Evolutionary conservation across 345 rosid species (phyloP).

Genomic region (Brassica rapa): DNA sequence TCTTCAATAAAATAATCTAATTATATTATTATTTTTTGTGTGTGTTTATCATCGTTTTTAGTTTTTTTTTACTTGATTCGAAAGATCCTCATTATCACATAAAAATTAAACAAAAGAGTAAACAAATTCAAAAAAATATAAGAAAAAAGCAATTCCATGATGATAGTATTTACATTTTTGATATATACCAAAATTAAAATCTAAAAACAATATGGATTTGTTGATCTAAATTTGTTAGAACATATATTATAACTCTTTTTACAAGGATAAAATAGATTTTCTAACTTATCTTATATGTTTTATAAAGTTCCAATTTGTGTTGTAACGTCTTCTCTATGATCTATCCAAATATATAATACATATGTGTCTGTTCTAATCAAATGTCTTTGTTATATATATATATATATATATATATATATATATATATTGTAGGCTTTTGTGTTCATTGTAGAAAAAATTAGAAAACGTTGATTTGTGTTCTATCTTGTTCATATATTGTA

Average conservation of each 20-base stretch:
- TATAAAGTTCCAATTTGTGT: background rate
- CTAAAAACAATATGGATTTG: background rate
- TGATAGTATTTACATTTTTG: background rate
- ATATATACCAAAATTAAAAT: background rate
- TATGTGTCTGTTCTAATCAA: background rate
- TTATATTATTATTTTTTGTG: background rate
- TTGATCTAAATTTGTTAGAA: background rate
- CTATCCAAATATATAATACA: background rate
- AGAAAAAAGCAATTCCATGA: background rate
- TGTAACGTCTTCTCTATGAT: background rate
- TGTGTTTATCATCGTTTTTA: background rate
- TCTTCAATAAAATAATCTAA: background rate
- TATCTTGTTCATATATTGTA: background rate
- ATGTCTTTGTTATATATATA: background rate
- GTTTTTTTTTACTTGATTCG: background rate
- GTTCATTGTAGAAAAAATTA: background rate
- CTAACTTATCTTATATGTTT: background rate
- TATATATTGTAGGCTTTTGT: background rate
- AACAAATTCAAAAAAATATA: background rate
- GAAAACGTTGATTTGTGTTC: background rate
- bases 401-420: background rate
- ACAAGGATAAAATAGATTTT: background rate
- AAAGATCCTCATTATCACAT: background rate
- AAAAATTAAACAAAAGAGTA: background rate
- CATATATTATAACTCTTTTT: background rate